Evolutionary conservation across 345 rosid species (phyloP).

Genomic region (Eucalyptus marginata): DNA sequence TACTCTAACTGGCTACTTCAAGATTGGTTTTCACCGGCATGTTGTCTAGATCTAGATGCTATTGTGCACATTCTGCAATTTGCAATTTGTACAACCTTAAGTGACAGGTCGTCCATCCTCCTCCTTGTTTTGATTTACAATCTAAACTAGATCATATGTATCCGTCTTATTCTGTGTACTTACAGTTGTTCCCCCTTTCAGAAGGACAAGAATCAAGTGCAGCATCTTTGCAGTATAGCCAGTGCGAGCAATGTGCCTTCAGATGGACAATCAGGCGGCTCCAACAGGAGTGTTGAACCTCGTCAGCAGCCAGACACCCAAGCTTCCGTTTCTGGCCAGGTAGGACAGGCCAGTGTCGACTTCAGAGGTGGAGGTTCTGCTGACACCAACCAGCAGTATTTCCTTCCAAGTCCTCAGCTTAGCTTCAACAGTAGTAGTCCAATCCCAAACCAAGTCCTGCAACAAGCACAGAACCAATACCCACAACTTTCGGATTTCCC

Average conservation of each 20-base stretch:
- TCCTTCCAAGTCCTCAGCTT: background rate
- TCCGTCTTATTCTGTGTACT: background rate
- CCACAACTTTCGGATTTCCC: background rate
- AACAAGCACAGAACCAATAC: background rate
- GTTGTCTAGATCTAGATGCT: background rate
- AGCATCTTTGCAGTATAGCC: background rate
- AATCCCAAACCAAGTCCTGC: background rate
- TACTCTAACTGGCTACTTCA: background rate
- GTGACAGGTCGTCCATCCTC: background rate
- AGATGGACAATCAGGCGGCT: background rate
- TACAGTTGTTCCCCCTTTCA: slow-evolving; percentile 1
- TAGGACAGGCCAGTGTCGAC: background rate
- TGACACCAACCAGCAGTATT: background rate
- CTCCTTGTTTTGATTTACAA: background rate
- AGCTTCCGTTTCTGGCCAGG: background rate
- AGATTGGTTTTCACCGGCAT: background rate
- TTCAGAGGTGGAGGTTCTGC: background rate
- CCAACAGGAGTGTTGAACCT: background rate
- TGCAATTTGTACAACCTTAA: background rate
- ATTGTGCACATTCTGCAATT: background rate
- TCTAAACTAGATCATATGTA: background rate
- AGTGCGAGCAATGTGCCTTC: background rate
- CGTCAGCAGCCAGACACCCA: background rate
- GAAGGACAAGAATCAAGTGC: slow-evolving; percentile 29
- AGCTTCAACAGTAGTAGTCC: background rate